Conservation (phyloP, 225 moss, liverwort and hornwort genomes). For the Rhytidiadelphus loreus region DNA sequence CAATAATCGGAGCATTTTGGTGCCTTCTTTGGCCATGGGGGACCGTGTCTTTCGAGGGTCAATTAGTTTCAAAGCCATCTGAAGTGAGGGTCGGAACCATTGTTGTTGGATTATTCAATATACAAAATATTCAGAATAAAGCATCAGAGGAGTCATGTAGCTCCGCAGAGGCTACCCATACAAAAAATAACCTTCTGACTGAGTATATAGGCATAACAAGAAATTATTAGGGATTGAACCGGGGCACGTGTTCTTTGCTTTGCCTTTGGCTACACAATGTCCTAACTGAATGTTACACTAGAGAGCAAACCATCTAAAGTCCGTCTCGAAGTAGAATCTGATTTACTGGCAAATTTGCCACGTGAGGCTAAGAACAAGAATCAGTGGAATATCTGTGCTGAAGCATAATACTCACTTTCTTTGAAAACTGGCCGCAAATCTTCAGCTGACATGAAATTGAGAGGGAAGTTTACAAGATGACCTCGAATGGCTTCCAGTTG, state of each 20-base stretch:
- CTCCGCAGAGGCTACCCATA: neutral
- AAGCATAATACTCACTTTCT: constrained; percentile 48
- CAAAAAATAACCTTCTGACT: neutral
- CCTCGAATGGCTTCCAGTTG: constrained; percentile 22
- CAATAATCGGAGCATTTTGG: neutral
- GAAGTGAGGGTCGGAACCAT: neutral
- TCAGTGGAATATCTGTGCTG: constrained; percentile 40
- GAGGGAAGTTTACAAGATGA: constrained; percentile 38
- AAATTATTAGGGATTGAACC: neutral
- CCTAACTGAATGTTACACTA: neutral
- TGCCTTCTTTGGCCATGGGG: neutral
- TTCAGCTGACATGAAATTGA: constrained; percentile 44
- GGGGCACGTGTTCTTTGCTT: neutral
- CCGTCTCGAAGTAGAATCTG: neutral
- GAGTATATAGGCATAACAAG: neutral
- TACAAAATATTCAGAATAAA: neutral
- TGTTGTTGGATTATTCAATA: neutral
- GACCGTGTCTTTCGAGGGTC: no score
- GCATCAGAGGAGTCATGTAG: neutral
- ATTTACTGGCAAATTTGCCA: neutral
- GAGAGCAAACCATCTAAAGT: neutral
- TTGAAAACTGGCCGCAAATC: constrained; percentile 49
- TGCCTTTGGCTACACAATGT: neutral
- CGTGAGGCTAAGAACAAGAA: neutral
- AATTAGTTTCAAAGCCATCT: neutral